Base-by-base conservation (phyloP, 2,329 filamentous ascomycete species). In the Diaporthe vaccinii region DNA sequence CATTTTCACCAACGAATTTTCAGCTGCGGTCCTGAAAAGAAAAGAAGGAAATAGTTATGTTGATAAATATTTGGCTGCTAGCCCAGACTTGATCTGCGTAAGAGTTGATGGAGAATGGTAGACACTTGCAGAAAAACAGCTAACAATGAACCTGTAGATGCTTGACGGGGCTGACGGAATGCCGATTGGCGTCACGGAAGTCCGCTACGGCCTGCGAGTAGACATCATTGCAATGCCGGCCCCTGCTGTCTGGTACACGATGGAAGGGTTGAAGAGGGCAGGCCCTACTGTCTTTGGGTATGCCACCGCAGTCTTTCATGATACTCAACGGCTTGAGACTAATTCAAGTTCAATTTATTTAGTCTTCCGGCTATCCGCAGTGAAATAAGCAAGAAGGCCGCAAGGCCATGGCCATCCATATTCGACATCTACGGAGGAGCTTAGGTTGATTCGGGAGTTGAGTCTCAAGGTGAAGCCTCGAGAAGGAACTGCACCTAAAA, bases 281-380 rank as follows among this genome's bases (percentile, higher is more conserved):
- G 65, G 65, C n/a, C 65, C 65, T 12, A 69, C 49, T 15, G 34
- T 69, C 15, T 69, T 69, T 8, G 65, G 65, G 65, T 69, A 68
- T 39, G 65, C 34, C 31, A 25, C 4, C 14, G 4, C 20, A 25
- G 3, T 8, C 3, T 39, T 22, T 7, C 17, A 15, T 20, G 5
- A 25, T 20, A 1, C 12, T 28, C 22, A 5, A 25, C 20, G 14
- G 6, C 5, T 22, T 4, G 14, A 6, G 34, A 17, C 62, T 55
- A 34, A 69, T 39, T 3, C 2, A 41, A 1, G 8, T 0, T 3
- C 20, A 51, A 0, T 14, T 15, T 1, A 25, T 28, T 2, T 2
- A 69, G 65, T 17, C 34, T 69, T 2, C 65, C 49, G 1, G 65
- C 55, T 55, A 10, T 69, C 9, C 65, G 49, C 2, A 69, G 49